phyloP scores from a whole-genome alignment of 306 rosid genomes.

The Vigna radiata region DNA sequence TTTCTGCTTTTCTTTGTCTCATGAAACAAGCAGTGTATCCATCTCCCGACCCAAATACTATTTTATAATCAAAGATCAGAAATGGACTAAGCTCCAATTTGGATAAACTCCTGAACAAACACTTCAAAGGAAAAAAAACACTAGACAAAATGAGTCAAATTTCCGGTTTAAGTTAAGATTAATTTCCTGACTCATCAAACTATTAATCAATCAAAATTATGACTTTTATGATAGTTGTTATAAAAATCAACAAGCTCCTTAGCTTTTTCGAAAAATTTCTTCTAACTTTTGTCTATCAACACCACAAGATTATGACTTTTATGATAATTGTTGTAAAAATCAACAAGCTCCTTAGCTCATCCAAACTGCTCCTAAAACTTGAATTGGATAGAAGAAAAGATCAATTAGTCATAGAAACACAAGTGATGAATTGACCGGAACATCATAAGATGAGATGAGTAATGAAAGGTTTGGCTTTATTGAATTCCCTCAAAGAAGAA shows the following conservation, averaged over 20 bases:
- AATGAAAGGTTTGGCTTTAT: background rate
- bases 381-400: background rate
- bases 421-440: background rate
- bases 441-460: background rate
- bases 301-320: background rate
- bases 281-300: background rate
- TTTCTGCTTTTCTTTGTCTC: background rate
- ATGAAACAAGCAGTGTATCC: background rate
- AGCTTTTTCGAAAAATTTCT: too few relatives aligned
- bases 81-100: background rate
- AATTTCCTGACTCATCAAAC: too few relatives aligned
- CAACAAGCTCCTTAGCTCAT: background rate
- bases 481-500: background rate
- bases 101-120: background rate
- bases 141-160: background rate
- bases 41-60: background rate
- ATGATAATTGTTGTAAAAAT: too few relatives aligned
- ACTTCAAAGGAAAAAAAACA: background rate
- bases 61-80: background rate
- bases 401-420: background rate
- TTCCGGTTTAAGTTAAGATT: too few relatives aligned
- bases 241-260: background rate
- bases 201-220: too few relatives aligned
- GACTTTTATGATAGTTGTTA: too few relatives aligned
- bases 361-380: background rate